Evolutionary conservation across 495 filamentous ascomycete species (phyloP).

Genomic region (Bombardia bombarda): DNA sequence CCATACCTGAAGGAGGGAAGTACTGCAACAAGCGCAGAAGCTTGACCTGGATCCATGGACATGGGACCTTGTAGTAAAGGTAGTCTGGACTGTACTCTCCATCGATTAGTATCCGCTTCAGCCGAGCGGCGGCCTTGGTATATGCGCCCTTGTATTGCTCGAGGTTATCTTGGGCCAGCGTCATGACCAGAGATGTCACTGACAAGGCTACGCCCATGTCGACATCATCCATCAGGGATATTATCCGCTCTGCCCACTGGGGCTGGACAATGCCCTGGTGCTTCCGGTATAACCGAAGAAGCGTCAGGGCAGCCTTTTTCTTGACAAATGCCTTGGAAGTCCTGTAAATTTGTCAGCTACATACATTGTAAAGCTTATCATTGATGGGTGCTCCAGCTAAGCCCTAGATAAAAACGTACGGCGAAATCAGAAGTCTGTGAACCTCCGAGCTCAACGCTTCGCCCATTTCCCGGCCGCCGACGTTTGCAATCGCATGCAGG

Average conservation of each 20-base stretch:
- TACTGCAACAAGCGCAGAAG: constrained; percentile 86
- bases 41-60: constrained; percentile 98
- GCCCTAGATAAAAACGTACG: constrained; percentile 71
- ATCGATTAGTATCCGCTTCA: constrained; percentile 86
- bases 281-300: constrained; percentile 94
- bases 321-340: constrained; percentile 98
- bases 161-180: constrained; percentile 83
- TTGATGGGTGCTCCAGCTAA: too few species aligned
- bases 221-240: constrained; percentile 94
- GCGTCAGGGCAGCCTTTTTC: constrained; percentile 95
- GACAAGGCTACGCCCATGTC: constrained; percentile 94
- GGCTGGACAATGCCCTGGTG: constrained; percentile 85
- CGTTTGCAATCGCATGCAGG: constrained; percentile 97
- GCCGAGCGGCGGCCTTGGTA: constrained; percentile 78
- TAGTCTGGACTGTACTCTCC: constrained; percentile 83
- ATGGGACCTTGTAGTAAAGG: constrained; percentile 97
- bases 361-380: too few species aligned
- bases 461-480: constrained; percentile 93
- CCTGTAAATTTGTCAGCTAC: too few species aligned
- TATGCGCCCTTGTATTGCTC: constrained; percentile 93
- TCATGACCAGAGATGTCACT: constrained; percentile 94
- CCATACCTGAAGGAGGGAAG: constrained; percentile 85
- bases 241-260: constrained; percentile 96
- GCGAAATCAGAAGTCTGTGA: constrained; percentile 89
- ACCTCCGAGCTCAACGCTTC: constrained; percentile 91